A percentile compares a stretch with the other conserved stretches of the same genome.
Evolutionary conservation across 1,284 basidiomycete species (phyloP).

Genomic region (Takashimella koratensis): DNA sequence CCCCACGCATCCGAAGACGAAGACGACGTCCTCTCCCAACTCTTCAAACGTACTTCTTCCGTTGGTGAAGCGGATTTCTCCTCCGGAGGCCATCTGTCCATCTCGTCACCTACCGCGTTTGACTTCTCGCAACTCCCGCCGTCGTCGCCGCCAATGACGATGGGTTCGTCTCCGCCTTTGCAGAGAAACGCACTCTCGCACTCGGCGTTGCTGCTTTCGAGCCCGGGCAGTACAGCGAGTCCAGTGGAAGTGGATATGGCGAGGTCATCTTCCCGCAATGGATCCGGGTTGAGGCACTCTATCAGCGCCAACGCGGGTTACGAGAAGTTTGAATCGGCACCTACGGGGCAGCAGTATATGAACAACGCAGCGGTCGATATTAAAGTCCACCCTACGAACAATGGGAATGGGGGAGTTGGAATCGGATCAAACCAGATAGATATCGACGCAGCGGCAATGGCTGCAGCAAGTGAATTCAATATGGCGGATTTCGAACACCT

Average conservation of each 20-base stretch:
- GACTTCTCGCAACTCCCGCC: slow-evolving; percentile 43
- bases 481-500: background rate
- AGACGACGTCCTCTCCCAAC: slow-evolving; percentile 34
- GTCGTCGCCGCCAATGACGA: slow-evolving; percentile 30
- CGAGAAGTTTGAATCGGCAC: too few species aligned
- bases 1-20: slow-evolving; percentile 14
- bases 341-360: too few species aligned
- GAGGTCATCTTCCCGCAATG: background rate
- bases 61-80: slow-evolving; percentile 1
- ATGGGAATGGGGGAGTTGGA: too few species aligned
- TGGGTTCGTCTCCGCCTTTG: background rate
- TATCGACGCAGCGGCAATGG: background rate
- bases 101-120: slow-evolving; percentile 24
- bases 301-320: background rate
- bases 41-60: slow-evolving; percentile 39
- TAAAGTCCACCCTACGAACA: too few species aligned
- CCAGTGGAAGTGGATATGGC: background rate
- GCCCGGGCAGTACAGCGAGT: slow-evolving; percentile 9
- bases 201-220: slow-evolving; percentile 31
- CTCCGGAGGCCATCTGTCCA: background rate
- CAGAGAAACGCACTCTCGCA: slow-evolving; percentile 16
- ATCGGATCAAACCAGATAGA: too few species aligned
- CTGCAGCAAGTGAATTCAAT: background rate
- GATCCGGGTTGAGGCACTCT: background rate
- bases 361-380: too few species aligned